A percentile compares a stretch with the other conserved stretches of the same genome.
phyloP scores from a whole-genome alignment of 352 stramenopile species.

The Globisporangium nodosum region DNA sequence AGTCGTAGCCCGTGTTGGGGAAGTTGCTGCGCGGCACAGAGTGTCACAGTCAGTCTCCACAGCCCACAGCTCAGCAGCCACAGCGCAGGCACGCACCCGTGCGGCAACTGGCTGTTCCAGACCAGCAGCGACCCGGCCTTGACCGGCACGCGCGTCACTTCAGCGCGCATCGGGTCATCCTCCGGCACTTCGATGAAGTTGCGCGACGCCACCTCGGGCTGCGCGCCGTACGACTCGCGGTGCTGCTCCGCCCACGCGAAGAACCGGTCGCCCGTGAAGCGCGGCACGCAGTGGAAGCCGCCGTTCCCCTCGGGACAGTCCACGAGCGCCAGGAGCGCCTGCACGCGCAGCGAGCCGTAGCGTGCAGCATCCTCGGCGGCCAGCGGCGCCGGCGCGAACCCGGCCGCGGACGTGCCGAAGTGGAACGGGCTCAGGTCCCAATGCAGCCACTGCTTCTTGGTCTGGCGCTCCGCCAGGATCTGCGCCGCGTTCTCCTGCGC shows the following conservation, averaged over 20 bases:
- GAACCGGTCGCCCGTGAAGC: slow-evolving; percentile 38
- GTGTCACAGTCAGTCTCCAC: no score
- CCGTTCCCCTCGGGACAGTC: slow-evolving; percentile 37
- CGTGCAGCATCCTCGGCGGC: slow-evolving; percentile 7
- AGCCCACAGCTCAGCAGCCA: no score
- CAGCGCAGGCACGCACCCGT: slow-evolving; percentile 15
- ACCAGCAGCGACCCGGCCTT: slow-evolving; percentile 40
- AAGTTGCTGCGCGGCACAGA: slow-evolving; percentile 23
- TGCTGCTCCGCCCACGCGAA: slow-evolving; percentile 34
- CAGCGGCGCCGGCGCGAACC: slow-evolving; percentile 24
- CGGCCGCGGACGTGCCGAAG: slow-evolving; percentile 36
- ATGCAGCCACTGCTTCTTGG: slow-evolving; percentile 47
- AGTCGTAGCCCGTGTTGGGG: slow-evolving; percentile 35
- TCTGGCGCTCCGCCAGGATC: slow-evolving; percentile 31
- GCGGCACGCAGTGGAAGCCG: slow-evolving; percentile 44
- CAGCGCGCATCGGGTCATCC: slow-evolving; percentile 28
- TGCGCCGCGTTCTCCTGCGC: slow-evolving; percentile 17
- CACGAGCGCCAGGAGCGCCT: slow-evolving; percentile 33
- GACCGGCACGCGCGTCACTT: slow-evolving; percentile 33
- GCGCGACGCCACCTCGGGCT: slow-evolving; percentile 23
- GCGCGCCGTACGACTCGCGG: slow-evolving; percentile 26
- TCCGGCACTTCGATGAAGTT: slow-evolving; percentile 45
- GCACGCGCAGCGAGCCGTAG: slow-evolving; percentile 42
- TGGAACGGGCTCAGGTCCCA: slow-evolving; percentile 51
- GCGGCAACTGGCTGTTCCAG: slow-evolving; percentile 42